These are phyloP conservation scores for Eremothecium cymbalariae DNA, from an alignment of 1,139 yeast species.

Conservation along the genomic window DNA sequence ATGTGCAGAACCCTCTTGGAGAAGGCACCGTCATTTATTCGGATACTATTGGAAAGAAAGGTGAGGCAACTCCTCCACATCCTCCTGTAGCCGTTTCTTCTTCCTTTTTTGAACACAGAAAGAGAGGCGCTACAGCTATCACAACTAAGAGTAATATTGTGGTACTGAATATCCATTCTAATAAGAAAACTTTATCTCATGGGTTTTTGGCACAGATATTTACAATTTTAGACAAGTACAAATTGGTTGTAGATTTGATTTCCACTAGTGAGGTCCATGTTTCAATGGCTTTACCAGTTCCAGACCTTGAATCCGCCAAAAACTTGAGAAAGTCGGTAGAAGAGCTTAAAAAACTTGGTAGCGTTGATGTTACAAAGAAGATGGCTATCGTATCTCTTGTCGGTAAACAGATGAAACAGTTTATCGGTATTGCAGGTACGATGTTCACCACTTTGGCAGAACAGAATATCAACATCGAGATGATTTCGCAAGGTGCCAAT, in stretches of 20 bases:
- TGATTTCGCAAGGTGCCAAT: constrained; percentile 97
- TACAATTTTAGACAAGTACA: constrained; percentile 73
- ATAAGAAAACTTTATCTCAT: constrained; percentile 84
- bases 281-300: constrained; percentile 90
- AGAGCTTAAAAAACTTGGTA: constrained; percentile 73
- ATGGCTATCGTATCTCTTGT: constrained; percentile 90
- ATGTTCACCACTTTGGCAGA: constrained; percentile 94
- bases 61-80: constrained; percentile 88
- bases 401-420: constrained; percentile 94
- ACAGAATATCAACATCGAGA: constrained; percentile 86
- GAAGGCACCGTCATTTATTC: constrained; percentile 91
- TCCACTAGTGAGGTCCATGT: constrained; percentile 97
- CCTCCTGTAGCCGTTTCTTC: constrained; percentile 68
- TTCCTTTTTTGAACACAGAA: constrained; percentile 40
- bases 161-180: constrained; percentile 87
- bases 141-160: constrained; percentile 90
- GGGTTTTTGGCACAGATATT: constrained; percentile 92
- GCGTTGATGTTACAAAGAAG: constrained; percentile 78
- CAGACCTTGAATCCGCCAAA: constrained; percentile 50
- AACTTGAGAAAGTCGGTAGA: constrained; percentile 60
- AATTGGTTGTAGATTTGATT: constrained; percentile 86
- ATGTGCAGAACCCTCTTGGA: constrained; percentile 87
- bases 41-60: constrained; percentile 73
- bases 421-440: constrained; percentile 93
- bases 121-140: constrained; percentile 90